Evolutionary conservation across 2,329 filamentous ascomycete species (phyloP).

Genomic region (Sclerotinia sclerotiorum): DNA sequence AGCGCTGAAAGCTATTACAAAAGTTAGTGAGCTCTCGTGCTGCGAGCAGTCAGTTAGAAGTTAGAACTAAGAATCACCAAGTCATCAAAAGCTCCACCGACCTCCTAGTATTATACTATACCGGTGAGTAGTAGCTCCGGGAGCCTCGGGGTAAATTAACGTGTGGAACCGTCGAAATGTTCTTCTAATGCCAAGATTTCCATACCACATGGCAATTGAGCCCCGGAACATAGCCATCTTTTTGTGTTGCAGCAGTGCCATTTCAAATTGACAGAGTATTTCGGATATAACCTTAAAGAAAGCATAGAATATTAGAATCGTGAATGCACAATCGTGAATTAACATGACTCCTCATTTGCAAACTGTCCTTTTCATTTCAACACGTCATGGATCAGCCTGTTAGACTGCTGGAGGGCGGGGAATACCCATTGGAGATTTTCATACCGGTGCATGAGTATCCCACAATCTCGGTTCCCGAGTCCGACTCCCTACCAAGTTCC

Average conservation of each 20-base stretch:
- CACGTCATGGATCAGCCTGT: constrained; percentile 10
- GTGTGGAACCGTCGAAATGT: neutral
- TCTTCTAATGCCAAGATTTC: neutral
- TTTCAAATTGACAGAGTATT: neutral
- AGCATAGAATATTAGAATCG: neutral
- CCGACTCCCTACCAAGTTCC: neutral
- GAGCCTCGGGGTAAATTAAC: neutral
- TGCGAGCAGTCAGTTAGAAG: neutral
- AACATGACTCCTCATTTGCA: neutral
- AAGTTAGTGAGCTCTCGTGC: neutral
- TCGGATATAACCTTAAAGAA: constrained; percentile 7
- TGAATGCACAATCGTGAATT: neutral
- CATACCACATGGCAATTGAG: neutral
- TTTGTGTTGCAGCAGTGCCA: neutral
- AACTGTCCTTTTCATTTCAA: constrained; percentile 14
- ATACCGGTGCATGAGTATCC: neutral
- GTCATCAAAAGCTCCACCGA: neutral
- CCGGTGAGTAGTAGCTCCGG: neutral
- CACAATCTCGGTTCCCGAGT: too few species aligned
- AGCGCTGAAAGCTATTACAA: neutral
- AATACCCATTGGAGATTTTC: constrained; percentile 1
- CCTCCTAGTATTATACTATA: neutral
- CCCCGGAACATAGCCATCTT: neutral
- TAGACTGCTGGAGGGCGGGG: neutral
- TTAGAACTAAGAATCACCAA: too few species aligned